phyloP scores from a whole-genome alignment of 352 stramenopile species.

The Stephanocyclus meneghinianus region DNA sequence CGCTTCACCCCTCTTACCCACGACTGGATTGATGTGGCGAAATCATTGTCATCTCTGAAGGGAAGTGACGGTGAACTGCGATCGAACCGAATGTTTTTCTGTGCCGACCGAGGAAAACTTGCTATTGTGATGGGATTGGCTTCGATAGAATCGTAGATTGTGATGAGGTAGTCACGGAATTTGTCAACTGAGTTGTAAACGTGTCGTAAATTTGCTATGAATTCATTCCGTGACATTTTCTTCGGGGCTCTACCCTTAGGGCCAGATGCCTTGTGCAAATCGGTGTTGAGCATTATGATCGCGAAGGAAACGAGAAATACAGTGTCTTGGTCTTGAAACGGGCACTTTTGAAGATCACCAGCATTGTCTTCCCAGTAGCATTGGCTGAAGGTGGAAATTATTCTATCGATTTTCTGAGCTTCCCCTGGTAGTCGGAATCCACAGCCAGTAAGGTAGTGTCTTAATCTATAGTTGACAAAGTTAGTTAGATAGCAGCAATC shows the following conservation, averaged over 20 bases:
- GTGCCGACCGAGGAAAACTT: slow-evolving; percentile 80
- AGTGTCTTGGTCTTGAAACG: slow-evolving; percentile 85
- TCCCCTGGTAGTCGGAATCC: slow-evolving; percentile 96
- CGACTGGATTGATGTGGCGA: slow-evolving; percentile 45
- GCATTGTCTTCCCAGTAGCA: slow-evolving; percentile 97
- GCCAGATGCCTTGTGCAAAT: slow-evolving; percentile 89
- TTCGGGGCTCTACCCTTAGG: slow-evolving; percentile 85
- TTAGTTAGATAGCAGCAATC: not conserved
- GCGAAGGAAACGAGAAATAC: slow-evolving; percentile 91
- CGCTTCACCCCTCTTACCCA: slow-evolving; percentile 60
- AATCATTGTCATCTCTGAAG: slow-evolving; percentile 43
- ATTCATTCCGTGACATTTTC: slow-evolving; percentile 95
- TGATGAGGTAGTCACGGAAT: slow-evolving; percentile 88
- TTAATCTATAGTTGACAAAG: slow-evolving; percentile 70
- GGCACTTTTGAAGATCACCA: slow-evolving; percentile 73
- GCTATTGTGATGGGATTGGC: slow-evolving; percentile 89
- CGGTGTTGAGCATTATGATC: slow-evolving; percentile 99
- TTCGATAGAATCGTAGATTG: slow-evolving; percentile 95
- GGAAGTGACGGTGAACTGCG: slow-evolving; percentile 35
- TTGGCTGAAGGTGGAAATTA: slow-evolving; percentile 95
- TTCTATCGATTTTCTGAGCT: slow-evolving; percentile 96
- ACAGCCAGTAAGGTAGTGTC: slow-evolving; percentile 95
- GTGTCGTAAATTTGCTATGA: slow-evolving; percentile 95
- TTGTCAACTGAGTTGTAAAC: slow-evolving; percentile 91
- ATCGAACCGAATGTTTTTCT: slow-evolving; percentile 23